Evolutionary conservation across 78 protist genomes (phyloP).

Genomic region (Tieghemostelium lacteum): DNA sequence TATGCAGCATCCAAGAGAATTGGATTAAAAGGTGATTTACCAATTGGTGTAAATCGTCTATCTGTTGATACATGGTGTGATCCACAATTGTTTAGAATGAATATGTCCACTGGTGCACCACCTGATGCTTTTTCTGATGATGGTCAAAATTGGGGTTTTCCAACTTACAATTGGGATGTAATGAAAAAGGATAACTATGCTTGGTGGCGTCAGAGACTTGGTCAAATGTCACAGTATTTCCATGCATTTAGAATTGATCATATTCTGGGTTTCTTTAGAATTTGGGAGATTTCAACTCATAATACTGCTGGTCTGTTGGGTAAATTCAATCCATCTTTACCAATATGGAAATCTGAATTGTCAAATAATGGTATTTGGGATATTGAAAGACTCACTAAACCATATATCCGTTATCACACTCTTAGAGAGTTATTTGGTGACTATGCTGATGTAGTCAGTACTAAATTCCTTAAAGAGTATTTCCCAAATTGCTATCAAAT

Average conservation of each 20-base stretch:
- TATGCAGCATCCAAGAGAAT: conserved; percentile 68
- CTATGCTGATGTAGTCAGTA: conserved; percentile 17
- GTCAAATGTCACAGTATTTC: conserved; percentile 87
- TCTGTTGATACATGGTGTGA: conserved; percentile 86
- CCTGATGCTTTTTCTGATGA: conserved; percentile 90
- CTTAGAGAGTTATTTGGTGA: conserved; percentile 74
- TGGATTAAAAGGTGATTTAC: conserved; percentile 94
- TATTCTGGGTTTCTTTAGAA: conserved; percentile 94
- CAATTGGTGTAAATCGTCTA: conserved; percentile 90
- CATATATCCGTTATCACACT: conserved; percentile 78
- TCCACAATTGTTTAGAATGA: conserved; percentile 83
- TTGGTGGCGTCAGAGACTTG: conserved; percentile 93
- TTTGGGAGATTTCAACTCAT: conserved; percentile 90
- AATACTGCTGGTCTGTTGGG: conserved; percentile 83
- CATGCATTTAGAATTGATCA: conserved; percentile 95
- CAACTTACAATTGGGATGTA: conserved; percentile 94
- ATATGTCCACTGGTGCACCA: conserved; percentile 91
- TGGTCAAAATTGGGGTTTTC: conserved; percentile 97
- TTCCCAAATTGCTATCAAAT: conserved; percentile 13
- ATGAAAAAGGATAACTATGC: conserved; percentile 87
- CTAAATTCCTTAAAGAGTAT: conserved; percentile 53
- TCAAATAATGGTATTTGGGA: conserved; percentile 83
- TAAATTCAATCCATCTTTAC: conserved; percentile 83
- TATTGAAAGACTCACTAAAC: conserved; percentile 66
- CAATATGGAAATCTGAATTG: conserved; percentile 68